Evolutionary conservation across 2,329 filamentous ascomycete species (phyloP).

Genomic region (Penicillium sp.): DNA sequence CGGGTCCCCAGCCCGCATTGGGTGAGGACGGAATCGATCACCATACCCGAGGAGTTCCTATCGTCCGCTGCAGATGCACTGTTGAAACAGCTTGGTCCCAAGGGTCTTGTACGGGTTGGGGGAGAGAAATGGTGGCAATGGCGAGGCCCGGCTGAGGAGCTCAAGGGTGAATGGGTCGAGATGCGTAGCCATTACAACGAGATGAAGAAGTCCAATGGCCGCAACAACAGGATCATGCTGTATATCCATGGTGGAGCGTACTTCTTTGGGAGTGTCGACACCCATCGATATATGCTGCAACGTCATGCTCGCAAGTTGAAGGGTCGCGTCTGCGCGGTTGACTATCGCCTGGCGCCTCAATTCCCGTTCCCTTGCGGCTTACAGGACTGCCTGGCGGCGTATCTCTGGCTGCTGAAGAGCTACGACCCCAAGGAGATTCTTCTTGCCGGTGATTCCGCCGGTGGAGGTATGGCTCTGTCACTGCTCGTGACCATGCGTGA

Average conservation of each 20-base stretch:
- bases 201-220: slow-evolving; percentile 61
- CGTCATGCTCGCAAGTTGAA: slow-evolving; percentile 92
- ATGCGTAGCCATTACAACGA: slow-evolving; percentile 81
- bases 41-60: slow-evolving; percentile 66
- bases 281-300: slow-evolving; percentile 98
- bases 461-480: slow-evolving; percentile 82
- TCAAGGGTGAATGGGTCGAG: slow-evolving; percentile 94
- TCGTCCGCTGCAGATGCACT: slow-evolving; percentile 67
- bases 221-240: slow-evolving; percentile 76
- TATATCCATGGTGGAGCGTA: slow-evolving; percentile 95
- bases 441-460: slow-evolving; percentile 88
- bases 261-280: slow-evolving; percentile 93
- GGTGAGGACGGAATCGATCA: slow-evolving; percentile 74
- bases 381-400: slow-evolving; percentile 85
- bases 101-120: slow-evolving; percentile 74
- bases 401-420: slow-evolving; percentile 75
- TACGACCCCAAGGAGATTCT: slow-evolving; percentile 82
- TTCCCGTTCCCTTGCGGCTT: slow-evolving; percentile 95
- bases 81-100: slow-evolving; percentile 71
- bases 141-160: slow-evolving; percentile 64
- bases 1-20: slow-evolving; percentile 88
- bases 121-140: slow-evolving; percentile 90
- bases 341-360: slow-evolving; percentile 86
- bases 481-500: slow-evolving; percentile 81
- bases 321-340: slow-evolving; percentile 81